Evolutionary conservation across 116 monocot species (phyloP).

Genomic region (Posidonia oceanica): DNA sequence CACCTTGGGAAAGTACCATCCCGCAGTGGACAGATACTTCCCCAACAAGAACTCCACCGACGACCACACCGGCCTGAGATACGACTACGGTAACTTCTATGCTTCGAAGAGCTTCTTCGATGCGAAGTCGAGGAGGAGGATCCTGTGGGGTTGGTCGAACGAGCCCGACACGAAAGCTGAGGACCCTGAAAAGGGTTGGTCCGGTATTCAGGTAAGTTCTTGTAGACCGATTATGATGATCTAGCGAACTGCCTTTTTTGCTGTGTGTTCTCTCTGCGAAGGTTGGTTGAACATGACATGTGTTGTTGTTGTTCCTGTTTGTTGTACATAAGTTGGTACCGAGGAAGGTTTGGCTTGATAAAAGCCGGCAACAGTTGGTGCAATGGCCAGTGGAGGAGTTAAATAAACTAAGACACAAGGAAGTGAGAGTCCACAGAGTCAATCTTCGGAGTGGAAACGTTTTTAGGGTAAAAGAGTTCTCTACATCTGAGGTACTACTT

Average conservation of each 20-base stretch:
- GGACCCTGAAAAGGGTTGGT: conserved; percentile 43
- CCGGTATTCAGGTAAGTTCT: conserved; percentile 41
- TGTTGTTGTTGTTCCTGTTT: too few species aligned
- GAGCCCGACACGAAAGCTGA: conserved; percentile 21
- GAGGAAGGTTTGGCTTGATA: conserved; percentile 56
- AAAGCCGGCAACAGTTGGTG: conserved; percentile 36
- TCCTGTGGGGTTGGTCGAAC: conserved; percentile 50
- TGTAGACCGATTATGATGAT: too few species aligned
- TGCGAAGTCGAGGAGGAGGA: conserved; percentile 20
- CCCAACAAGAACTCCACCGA: conserved; percentile 18
- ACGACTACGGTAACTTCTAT: conserved; percentile 44
- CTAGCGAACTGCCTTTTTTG: too few species aligned
- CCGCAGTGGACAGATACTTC: conserved; percentile 16
- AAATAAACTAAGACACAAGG: conserved; percentile 35
- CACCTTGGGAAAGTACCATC: conserved; percentile 22
- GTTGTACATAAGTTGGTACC: conserved; percentile 20
- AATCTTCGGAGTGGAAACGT: conserved; percentile 13
- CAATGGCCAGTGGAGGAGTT: conserved; percentile 84
- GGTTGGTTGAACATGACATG: too few species aligned
- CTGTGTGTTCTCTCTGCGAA: too few species aligned
- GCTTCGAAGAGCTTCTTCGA: conserved; percentile 56
- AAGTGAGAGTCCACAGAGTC: conserved; percentile 10
- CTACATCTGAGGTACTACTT: conserved; percentile 15
- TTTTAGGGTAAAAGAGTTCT: conserved; percentile 25
- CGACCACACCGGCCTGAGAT: conserved; percentile 16